These are phyloP conservation scores for Sporothrix brunneoviolacea DNA, from an alignment of 2,329 filamentous ascomycete species.

Conservation along the genomic window DNA sequence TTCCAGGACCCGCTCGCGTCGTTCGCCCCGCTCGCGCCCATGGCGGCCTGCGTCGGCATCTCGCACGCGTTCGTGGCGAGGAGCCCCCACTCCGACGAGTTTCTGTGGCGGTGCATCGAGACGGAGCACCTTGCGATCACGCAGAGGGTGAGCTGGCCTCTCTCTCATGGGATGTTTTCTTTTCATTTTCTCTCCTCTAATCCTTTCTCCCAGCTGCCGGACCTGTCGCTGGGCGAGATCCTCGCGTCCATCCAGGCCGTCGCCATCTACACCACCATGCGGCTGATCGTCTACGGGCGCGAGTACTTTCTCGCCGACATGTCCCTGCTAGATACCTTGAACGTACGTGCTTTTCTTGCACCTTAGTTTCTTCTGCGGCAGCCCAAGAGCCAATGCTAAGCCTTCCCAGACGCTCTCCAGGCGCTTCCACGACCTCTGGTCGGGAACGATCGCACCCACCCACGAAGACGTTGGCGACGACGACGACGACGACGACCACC, in stretches of 20 bases:
- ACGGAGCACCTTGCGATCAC: conserved; percentile 21
- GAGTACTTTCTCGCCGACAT: conserved; percentile 10
- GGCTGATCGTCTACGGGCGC: conserved; percentile 19
- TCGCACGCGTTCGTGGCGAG: conserved; percentile 22
- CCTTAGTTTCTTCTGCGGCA: too few relatives aligned
- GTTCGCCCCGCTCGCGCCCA: conserved; percentile 11
- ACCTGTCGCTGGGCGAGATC: conserved; percentile 12
- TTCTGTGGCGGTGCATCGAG: conserved; percentile 25
- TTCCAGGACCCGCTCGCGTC: not conserved
- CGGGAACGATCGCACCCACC: not conserved
- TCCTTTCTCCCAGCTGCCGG: not conserved
- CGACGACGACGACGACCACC: not conserved
- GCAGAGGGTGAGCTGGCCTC: not conserved
- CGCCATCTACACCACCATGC: conserved; percentile 27
- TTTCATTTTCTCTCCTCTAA: not conserved
- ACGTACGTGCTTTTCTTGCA: too few relatives aligned
- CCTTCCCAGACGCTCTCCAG: not conserved
- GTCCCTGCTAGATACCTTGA: conserved; percentile 9
- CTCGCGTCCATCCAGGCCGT: conserved; percentile 21
- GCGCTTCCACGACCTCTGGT: not conserved
- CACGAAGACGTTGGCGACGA: too few relatives aligned
- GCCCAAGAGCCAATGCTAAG: too few relatives aligned
- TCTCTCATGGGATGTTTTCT: not conserved
- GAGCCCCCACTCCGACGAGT: conserved; percentile 19
- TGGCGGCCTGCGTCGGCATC: conserved; percentile 24